Base-by-base conservation (phyloP, 495 filamentous ascomycete genomes). In the Pyrenopolyporus hunteri region DNA sequence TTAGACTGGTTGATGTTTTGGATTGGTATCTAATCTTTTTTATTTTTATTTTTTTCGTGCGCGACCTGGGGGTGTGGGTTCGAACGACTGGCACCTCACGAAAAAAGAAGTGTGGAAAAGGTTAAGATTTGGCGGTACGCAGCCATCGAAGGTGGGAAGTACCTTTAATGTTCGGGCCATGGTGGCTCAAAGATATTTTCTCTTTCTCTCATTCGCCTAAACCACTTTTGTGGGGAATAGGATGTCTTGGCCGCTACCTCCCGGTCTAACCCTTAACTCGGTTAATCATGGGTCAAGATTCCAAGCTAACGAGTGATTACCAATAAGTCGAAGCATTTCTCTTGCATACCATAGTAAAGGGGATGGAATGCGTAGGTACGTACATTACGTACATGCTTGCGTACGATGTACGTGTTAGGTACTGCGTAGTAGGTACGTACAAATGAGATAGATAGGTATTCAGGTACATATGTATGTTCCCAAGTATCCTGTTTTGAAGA, bases 141-240 rank as follows among this genome's bases (percentile, higher is more conserved):
- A 43, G 37, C 20, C 31, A 44, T 65, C 49, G 62, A 51, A 45
- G 55, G 37, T 52, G 39, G 49, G 52, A 65, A 56, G 62, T 65
- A 65, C 62, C 56, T 65, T 65, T 65, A 65, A 59, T 60, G 56
- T 45, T 65, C 40, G 62, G 51, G 44, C 55, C 50, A 45, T 42
- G 43, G 39, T 65, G 54, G 42, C 48, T 42, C 28, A 54, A 42
- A 39, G 23, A 16, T 26, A n/a, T 16, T 13, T n/a, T 48, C 22
- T 6, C 6, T 11, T 23, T 19, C 19, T 58, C 13, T 59, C 37
- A 64, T 64, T 64, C 11, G 61, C 25, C 23, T 16, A 45, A 33
- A 9, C 22, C 13, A 14, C 1, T 22, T 1, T 22, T n/a, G 33
- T 23, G 40, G 11, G 49, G 25, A 37, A 16, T 22, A 11, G 6